Base-by-base conservation (phyloP, 495 filamentous ascomycete genomes). In the Penicillium simplicissimum region DNA sequence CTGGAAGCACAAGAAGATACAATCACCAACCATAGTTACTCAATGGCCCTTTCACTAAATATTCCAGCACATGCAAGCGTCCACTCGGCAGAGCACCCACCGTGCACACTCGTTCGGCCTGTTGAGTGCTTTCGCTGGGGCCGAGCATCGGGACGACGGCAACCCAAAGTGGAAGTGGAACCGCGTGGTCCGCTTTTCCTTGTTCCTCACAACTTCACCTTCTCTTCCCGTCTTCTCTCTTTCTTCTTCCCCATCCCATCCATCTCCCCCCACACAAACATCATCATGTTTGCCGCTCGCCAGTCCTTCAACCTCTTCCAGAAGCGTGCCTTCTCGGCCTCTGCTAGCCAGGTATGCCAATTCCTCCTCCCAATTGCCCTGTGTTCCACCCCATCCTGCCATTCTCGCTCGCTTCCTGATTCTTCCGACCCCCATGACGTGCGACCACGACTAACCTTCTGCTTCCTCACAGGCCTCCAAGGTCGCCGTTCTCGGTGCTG, bases 401-500 rank as follows among this genome's bases (percentile, higher is more conserved):
- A 40, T 15, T 2, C 8, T 45, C 42, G 17, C 42, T 8, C 42
- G 38, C 23, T 19, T 55, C 42, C 38, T 57, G 31, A 47, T 60
- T 60, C 55, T 63, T 62, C 51, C 57, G 68, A 65, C 57, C 28
- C 28, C n/a, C 55, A 33, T 45, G 17, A 23, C 31, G 11, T 55
- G 31, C 55, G 36, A 55, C 15, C 61, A 57, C 13, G 56, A 68
- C 80, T 85, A 67, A 80, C 67, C 9, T 6, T 36, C 25, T 37
- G 58, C 59, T 36, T 56, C 47, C 63, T 52, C 19, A 49, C 76
- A 98, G 95, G 86, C 91, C 74, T 93, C 93, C 75, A 97, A 97
- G 85, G 95, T 98, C 67, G 87, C 92, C 69, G 93, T 98, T 58
- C 88, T 98, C 70, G 95, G 95, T 81, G 95, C 94, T 65, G 88